Percentiles rank a stretch among this genome's conserved stretches.
Evolutionary conservation across 2,329 filamentous ascomycete genomes (phyloP).

Genomic region (Diplodia sapinea): DNA sequence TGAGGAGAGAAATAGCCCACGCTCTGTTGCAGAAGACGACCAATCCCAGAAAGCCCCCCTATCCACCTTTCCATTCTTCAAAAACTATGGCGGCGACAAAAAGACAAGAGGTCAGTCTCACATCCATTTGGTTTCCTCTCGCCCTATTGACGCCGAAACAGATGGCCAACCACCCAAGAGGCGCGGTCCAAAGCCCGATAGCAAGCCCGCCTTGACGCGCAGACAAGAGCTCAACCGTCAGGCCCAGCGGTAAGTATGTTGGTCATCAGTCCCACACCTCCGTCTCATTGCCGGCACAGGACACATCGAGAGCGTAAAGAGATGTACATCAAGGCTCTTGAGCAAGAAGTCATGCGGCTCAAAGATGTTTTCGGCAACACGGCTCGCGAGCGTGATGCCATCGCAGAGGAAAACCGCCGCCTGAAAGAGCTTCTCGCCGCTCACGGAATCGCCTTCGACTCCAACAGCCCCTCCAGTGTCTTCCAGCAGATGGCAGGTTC

Average conservation of each 20-base stretch:
- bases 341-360: constrained; percentile 86
- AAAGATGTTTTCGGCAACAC: constrained; percentile 82
- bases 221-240: constrained; percentile 94
- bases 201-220: constrained; percentile 89
- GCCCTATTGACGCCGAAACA: constrained; percentile 39
- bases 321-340: constrained; percentile 90
- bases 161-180: constrained; percentile 88
- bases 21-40: constrained; percentile 17
- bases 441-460: constrained; percentile 65
- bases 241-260: constrained; percentile 77
- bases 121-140: background rate
- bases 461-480: constrained; percentile 46
- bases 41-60: constrained; percentile 3
- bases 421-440: constrained; percentile 67
- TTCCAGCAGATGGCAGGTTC: constrained; percentile 46
- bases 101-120: constrained; percentile 33
- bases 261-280: background rate
- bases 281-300: constrained; percentile 54
- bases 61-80: constrained; percentile 32
- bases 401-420: constrained; percentile 79
- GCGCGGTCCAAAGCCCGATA: constrained; percentile 93
- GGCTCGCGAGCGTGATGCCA: constrained; percentile 74
- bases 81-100: constrained; percentile 30
- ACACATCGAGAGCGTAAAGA: constrained; percentile 98
- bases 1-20: constrained; percentile 16